A percentile compares a stretch with the other conserved stretches of the same genome.
phyloP scores from a whole-genome alignment of 164 flowering plant genomes.

The Magnolia sinica region DNA sequence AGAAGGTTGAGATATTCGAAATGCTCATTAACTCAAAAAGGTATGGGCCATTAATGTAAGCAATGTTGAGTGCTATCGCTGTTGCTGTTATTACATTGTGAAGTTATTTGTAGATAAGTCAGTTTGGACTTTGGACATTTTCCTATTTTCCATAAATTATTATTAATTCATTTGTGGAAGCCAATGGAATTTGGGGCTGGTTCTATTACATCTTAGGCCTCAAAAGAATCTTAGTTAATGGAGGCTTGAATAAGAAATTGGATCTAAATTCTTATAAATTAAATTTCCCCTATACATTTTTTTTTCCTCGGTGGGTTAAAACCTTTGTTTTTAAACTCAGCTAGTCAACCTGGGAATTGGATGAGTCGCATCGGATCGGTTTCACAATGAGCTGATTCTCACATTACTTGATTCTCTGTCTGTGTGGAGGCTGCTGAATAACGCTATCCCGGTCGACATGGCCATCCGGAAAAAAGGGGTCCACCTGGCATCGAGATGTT shows the following conservation, averaged over 20 bases:
- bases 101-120: conserved; percentile 9
- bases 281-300: background rate
- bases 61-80: background rate
- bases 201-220: background rate
- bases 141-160: background rate
- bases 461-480: no score
- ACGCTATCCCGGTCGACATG: no score
- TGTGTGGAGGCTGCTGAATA: no score
- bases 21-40: background rate
- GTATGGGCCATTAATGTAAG: background rate
- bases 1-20: background rate
- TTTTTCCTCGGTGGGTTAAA: no score
- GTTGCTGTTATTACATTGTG: conserved; percentile 2
- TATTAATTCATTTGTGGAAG: conserved; percentile 4
- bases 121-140: background rate
- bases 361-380: no score
- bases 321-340: no score
- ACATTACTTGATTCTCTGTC: no score
- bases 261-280: background rate
- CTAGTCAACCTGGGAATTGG: no score
- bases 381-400: no score
- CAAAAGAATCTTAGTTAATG: background rate
- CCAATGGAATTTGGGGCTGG: background rate
- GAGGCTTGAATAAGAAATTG: background rate
- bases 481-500: no score